Percentiles rank a stretch among this genome's conserved stretches.
Conservation (phyloP, 2,329 filamentous ascomycete genomes). For the Cladosporium oxysporum region DNA sequence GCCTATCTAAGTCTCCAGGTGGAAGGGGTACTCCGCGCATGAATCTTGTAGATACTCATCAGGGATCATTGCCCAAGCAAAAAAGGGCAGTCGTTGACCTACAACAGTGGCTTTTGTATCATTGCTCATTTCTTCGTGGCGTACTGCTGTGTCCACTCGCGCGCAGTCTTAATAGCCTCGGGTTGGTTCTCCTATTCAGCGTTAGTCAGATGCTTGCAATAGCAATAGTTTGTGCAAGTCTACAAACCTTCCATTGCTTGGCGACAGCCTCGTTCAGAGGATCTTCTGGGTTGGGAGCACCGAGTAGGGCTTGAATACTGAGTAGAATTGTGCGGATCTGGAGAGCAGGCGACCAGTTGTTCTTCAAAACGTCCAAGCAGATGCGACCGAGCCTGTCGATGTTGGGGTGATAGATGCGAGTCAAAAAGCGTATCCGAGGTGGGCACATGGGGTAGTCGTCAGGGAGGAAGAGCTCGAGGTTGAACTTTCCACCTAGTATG, state of each 20-base stretch:
- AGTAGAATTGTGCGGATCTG: slow-evolving; percentile 98
- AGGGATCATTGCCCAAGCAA: slow-evolving; percentile 15
- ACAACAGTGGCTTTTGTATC: neutral
- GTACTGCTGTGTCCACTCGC: slow-evolving; percentile 86
- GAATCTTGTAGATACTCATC: neutral
- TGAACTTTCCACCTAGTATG: slow-evolving; percentile 75
- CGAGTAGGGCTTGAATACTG: slow-evolving; percentile 94
- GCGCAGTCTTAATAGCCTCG: slow-evolving; percentile 87
- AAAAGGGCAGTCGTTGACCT: neutral
- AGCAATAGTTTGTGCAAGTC: neutral
- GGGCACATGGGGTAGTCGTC: slow-evolving; percentile 99
- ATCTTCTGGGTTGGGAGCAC: slow-evolving; percentile 95
- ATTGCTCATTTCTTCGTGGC: slow-evolving; percentile 47
- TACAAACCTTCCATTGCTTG: slow-evolving; percentile 78
- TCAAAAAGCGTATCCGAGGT: slow-evolving; percentile 96
- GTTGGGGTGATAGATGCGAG: slow-evolving; percentile 99
- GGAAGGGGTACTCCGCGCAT: neutral
- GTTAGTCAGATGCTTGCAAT: slow-evolving; percentile 20
- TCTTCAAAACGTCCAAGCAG: slow-evolving; percentile 95
- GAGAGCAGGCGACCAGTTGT: slow-evolving; percentile 97
- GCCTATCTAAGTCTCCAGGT: slow-evolving; percentile 12
- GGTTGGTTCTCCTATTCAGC: slow-evolving; percentile 72
- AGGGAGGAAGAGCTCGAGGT: slow-evolving; percentile 94
- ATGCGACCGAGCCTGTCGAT: slow-evolving; percentile 97
- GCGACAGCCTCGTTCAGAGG: slow-evolving; percentile 97